Conservation (phyloP, 2,329 filamentous ascomycete species). For the Phialocephala sp. region DNA sequence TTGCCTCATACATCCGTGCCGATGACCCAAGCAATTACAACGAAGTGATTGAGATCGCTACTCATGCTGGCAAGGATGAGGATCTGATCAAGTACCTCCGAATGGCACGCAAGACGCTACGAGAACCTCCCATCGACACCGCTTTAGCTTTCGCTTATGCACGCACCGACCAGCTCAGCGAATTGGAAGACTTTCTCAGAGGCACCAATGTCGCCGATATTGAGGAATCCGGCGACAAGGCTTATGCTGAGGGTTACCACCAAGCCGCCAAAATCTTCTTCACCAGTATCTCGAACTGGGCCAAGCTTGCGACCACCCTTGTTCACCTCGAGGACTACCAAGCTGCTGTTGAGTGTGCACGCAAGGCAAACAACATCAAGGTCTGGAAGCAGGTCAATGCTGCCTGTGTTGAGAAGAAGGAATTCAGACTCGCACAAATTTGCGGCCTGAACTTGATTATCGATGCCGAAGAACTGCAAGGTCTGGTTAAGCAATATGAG, state of each 20-base stretch:
- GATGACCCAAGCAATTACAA: conserved; percentile 90
- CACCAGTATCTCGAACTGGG: conserved; percentile 98
- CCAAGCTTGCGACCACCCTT: conserved; percentile 94
- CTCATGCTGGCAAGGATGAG: conserved; percentile 95
- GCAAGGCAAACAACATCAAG: conserved; percentile 98
- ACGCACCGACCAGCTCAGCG: conserved; percentile 85
- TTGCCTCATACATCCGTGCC: conserved; percentile 97
- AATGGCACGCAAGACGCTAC: conserved; percentile 96
- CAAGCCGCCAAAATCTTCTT: conserved; percentile 99
- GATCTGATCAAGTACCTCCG: conserved; percentile 95
- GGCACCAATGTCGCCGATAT: conserved; percentile 94
- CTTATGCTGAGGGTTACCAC: conserved; percentile 90
- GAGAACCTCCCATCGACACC: conserved; percentile 92
- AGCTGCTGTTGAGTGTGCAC: conserved; percentile 93
- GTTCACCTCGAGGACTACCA: conserved; percentile 98
- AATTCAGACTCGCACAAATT: conserved; percentile 98
- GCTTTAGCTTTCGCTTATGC: conserved; percentile 93
- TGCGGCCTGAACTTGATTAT: conserved; percentile 98
- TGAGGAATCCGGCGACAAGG: conserved; percentile 97
- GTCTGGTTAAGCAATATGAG: conserved; percentile 96
- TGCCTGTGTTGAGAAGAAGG: conserved; percentile 95
- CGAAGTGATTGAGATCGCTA: conserved; percentile 96
- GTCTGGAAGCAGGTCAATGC: conserved; percentile 99
- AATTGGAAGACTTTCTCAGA: conserved; percentile 95
- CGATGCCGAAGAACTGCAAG: conserved; percentile 92